Evolutionary conservation across 2,329 filamentous ascomycete species (phyloP), one percentile per base, ranked within the genome.

Genomic region (Aspergillus carbonarius): DNA sequence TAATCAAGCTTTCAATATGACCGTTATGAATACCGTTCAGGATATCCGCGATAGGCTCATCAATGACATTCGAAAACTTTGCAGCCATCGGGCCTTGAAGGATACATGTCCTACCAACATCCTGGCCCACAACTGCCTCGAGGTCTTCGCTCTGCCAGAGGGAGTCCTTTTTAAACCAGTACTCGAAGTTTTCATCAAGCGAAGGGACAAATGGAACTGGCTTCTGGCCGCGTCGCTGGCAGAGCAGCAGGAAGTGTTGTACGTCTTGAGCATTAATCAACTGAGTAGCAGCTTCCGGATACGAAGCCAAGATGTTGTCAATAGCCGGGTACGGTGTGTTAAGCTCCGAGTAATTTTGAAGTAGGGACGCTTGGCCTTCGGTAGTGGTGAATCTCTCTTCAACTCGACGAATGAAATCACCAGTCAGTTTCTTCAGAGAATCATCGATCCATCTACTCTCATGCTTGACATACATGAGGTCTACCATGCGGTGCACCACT

Each of bases 131-230:
- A 58, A 99, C 93, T 55, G 95, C 95, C 70, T 96, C 93, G 10
- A 99, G 83, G 71, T 99, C 95, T 78, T 99, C 95, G 1, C 95
- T 98, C 79, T 99, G 95, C 95, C 95, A 99, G 7, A 99, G 85
- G 1, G 95, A 99, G 76, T 99, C 95, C 82, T 99, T 99, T 87
- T 99, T 99, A 88, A 99, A 99, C 82, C 92, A 99, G 79, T 96
- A 96, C 74, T 99, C 95, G 66, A 99, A 99, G 74, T 93, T 96
- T 63, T 96, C 92, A 69, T 99, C 95, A 20, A 99, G 83, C n/a
- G 90, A 83, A 5, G 95, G 95, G 30, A 99, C 93, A 73, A 99
- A 99, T 0, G 93, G 95, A 27, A 96, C 91, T 2, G 95, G 95
- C 84, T 99, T 99, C 82, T 99, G 95, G 40, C 89, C 89, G 49